Evolutionary conservation across 1,284 basidiomycete genomes (phyloP).

Genomic region (Clitocybe nebularis): DNA sequence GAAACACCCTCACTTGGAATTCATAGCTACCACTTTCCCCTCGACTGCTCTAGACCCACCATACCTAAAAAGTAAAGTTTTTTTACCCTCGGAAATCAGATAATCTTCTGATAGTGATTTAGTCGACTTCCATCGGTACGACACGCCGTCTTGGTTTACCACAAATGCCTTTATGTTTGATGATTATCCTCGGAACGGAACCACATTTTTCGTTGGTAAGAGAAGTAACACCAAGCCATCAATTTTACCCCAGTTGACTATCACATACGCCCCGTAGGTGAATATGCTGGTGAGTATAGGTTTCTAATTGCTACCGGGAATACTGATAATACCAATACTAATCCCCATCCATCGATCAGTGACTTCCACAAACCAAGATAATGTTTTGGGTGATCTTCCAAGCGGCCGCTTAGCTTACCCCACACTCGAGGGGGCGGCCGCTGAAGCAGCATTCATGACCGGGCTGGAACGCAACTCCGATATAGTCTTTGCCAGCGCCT

Average conservation of each 20-base stretch:
- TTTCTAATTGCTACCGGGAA: not conserved
- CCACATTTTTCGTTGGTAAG: slow-evolving; percentile 24
- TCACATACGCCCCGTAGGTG: slow-evolving; percentile 20
- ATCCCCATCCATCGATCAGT: slow-evolving; percentile 14
- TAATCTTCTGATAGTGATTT: slow-evolving; percentile 3
- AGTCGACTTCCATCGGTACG: slow-evolving; percentile 34
- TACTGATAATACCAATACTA: not conserved
- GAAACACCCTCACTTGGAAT: slow-evolving; percentile 25
- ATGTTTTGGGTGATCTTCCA: slow-evolving; percentile 21
- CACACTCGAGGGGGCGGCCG: slow-evolving; percentile 30
- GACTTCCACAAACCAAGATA: slow-evolving; percentile 29
- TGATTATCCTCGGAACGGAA: slow-evolving; percentile 35
- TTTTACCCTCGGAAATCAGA: not conserved
- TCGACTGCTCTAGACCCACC: slow-evolving; percentile 30
- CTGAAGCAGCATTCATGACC: slow-evolving; percentile 37
- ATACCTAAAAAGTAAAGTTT: slow-evolving; percentile 28
- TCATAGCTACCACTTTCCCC: slow-evolving; percentile 32
- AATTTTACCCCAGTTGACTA: not conserved
- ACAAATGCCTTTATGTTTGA: slow-evolving; percentile 32
- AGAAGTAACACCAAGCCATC: too few relatives aligned
- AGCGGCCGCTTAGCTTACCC: slow-evolving; percentile 32
- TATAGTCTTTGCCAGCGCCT: slow-evolving; percentile 34
- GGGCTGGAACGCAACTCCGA: slow-evolving; percentile 37
- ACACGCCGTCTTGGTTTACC: slow-evolving; percentile 30
- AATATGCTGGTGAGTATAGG: slow-evolving; percentile 27